Evolutionary conservation across 805 yeast genomes (phyloP).

Genomic region (Lachancea dasiensis): DNA sequence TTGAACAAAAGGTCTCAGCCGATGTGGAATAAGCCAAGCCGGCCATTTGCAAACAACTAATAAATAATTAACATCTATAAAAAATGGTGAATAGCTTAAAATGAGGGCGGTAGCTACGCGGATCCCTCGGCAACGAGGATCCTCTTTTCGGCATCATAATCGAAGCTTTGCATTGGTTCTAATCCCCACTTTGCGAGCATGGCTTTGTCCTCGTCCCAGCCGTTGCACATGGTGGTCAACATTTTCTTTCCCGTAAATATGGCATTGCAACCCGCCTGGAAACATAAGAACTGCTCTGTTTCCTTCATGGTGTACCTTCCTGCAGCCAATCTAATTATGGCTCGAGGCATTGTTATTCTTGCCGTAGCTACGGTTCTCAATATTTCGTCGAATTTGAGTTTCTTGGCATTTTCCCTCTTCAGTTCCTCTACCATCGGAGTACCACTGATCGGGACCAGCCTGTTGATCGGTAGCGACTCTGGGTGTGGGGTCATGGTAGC

Average conservation of each 20-base stretch:
- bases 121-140: constrained; percentile 2
- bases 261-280: constrained; percentile 74
- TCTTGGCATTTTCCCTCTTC: constrained; percentile 34
- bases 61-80: constrained; percentile 2
- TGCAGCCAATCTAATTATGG: constrained; percentile 71
- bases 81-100: no score
- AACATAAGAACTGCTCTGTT: constrained; percentile 65
- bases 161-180: constrained; percentile 47
- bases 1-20: constrained; percentile 32
- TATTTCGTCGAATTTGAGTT: constrained; percentile 53
- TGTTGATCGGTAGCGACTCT: constrained; percentile 74
- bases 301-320: constrained; percentile 80
- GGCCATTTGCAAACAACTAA: no score
- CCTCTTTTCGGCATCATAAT: constrained; percentile 13
- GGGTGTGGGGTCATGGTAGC: constrained; percentile 69
- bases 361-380: constrained; percentile 72
- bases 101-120: no score
- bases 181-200: constrained; percentile 70
- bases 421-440: constrained; percentile 65
- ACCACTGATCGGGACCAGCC: constrained; percentile 72
- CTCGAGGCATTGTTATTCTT: constrained; percentile 63
- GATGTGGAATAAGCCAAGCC: constrained; percentile 32
- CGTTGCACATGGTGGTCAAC: constrained; percentile 78
- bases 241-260: constrained; percentile 75
- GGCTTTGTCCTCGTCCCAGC: constrained; percentile 74